A percentile compares a stretch with the other conserved stretches of the same genome.
phyloP scores from a whole-genome alignment of 169 alveolate species.

The Cryptosporidium parvum region DNA sequence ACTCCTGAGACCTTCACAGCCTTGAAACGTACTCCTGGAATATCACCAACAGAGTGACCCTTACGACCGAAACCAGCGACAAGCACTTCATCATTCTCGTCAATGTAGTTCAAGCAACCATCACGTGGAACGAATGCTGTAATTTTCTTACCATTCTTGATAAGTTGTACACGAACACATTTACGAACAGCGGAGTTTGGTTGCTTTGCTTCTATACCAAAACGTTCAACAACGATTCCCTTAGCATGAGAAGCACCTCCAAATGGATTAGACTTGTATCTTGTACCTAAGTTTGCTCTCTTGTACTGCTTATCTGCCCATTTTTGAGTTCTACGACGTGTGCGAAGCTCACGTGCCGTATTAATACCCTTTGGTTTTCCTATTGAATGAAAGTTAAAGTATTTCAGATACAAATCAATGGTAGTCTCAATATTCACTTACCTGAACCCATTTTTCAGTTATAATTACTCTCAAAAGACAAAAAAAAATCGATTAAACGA shows the following conservation, averaged over 20 bases:
- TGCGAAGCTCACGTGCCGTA: constrained; percentile 97
- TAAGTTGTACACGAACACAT: constrained; percentile 99
- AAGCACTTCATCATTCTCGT: constrained; percentile 99
- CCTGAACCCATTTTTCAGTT: constrained; percentile 71
- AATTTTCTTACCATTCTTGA: constrained; percentile 98
- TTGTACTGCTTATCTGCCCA: constrained; percentile 99
- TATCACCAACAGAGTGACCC: constrained; percentile 99
- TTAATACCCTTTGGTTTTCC: constrained; percentile 98
- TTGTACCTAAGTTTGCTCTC: constrained; percentile 95
- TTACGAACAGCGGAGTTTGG: constrained; percentile 99
- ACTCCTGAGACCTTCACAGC: constrained; percentile 98
- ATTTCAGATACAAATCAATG: neutral
- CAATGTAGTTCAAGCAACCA: constrained; percentile 98
- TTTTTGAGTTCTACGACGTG: constrained; percentile 94
- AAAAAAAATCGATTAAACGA: neutral
- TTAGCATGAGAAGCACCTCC: constrained; percentile 99
- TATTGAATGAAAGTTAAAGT: constrained; percentile 17
- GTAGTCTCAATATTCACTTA: constrained; percentile 3
- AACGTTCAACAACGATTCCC: constrained; percentile 99
- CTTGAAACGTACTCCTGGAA: constrained; percentile 99
- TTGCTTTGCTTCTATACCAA: constrained; percentile 99
- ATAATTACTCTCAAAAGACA: neutral
- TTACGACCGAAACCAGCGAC: constrained; percentile 99
- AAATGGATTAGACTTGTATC: constrained; percentile 98
- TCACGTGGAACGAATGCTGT: constrained; percentile 99